Evolutionary conservation across 345 rosid species (phyloP).

Genomic region (Chamaenerion angustifolium): DNA sequence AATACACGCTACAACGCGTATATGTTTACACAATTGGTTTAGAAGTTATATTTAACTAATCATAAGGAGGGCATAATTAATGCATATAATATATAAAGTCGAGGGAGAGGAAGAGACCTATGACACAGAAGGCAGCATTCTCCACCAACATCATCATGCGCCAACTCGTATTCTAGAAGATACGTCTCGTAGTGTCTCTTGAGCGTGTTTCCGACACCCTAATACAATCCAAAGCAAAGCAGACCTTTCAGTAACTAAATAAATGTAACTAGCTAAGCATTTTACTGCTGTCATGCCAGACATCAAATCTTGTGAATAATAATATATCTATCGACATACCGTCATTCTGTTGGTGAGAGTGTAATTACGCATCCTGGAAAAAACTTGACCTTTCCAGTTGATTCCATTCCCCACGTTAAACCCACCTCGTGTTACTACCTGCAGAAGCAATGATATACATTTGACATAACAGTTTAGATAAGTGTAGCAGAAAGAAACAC

Average conservation of each 20-base stretch:
- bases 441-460: neutral
- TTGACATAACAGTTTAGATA: neutral
- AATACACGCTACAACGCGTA: neutral
- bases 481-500: too few species aligned
- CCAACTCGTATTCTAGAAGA: slow-evolving; percentile 40
- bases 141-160: slow-evolving; percentile 45
- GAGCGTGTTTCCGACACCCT: slow-evolving; percentile 46
- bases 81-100: too few species aligned
- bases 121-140: slow-evolving; percentile 46
- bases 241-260: too few species aligned
- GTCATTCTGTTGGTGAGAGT: slow-evolving; percentile 44
- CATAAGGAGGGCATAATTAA: too few species aligned
- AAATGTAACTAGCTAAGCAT: neutral
- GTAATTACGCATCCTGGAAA: slow-evolving; percentile 45
- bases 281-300: neutral
- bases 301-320: neutral
- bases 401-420: slow-evolving; percentile 48
- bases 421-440: slow-evolving; percentile 47
- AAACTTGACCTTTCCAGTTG: slow-evolving; percentile 52
- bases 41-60: too few species aligned
- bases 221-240: slow-evolving; percentile 1
- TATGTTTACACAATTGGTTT: too few species aligned
- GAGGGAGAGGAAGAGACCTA: slow-evolving; percentile 15
- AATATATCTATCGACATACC: slow-evolving; percentile 12
- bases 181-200: slow-evolving; percentile 45